A percentile compares a stretch with the other conserved stretches of the same genome.
Conservation (phyloP, 495 filamentous ascomycete species). For the Lasiosphaeriaceae sp. region DNA sequence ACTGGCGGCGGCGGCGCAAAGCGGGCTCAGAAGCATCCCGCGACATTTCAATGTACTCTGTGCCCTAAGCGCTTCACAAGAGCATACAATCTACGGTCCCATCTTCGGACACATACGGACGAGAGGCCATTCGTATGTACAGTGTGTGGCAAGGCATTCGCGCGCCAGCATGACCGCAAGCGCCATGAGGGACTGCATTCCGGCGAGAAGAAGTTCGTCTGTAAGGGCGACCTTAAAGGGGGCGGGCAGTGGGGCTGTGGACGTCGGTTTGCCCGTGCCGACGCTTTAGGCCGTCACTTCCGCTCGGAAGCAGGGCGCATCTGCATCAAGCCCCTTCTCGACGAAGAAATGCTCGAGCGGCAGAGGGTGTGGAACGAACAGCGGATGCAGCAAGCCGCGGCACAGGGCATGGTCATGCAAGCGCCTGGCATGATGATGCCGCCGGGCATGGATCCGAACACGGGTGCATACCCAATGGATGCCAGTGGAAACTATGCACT, state of each 20-base stretch:
- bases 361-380: constrained; percentile 64
- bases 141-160: constrained; percentile 94
- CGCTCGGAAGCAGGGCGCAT: constrained; percentile 90
- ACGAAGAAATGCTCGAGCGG: constrained; percentile 80
- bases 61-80: constrained; percentile 87
- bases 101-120: constrained; percentile 87
- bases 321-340: constrained; percentile 91
- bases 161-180: constrained; percentile 89
- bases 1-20: constrained; percentile 51
- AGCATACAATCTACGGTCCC: constrained; percentile 87
- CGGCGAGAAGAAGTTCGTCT: constrained; percentile 96
- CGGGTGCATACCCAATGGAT: constrained; percentile 46
- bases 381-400: constrained; percentile 53
- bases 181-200: constrained; percentile 87
- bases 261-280: constrained; percentile 88
- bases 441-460: constrained; percentile 40
- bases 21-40: constrained; percentile 91
- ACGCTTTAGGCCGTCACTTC: constrained; percentile 96
- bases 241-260: constrained; percentile 88
- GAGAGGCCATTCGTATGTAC: constrained; percentile 93
- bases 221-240: constrained; percentile 81
- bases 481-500: constrained; percentile 61
- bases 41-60: constrained; percentile 80
- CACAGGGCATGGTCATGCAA: constrained; percentile 45
- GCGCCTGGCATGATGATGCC: constrained; percentile 38